Base-by-base conservation (phyloP, 2,329 filamentous ascomycete species). In the Sordariomycetes sp. region DNA sequence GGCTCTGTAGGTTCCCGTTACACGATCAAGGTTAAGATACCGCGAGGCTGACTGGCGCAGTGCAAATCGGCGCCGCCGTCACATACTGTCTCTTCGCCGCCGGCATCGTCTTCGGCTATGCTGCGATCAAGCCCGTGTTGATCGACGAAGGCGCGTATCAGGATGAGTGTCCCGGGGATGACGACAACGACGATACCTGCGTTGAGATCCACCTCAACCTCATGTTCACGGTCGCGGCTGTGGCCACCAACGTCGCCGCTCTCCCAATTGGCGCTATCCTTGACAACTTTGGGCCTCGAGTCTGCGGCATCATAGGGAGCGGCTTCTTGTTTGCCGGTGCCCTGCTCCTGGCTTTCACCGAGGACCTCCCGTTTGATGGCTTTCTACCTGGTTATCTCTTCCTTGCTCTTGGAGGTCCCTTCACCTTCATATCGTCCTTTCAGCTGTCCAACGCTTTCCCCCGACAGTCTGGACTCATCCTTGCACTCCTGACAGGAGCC, bases 161-260 rank as follows among this genome's bases (percentile, higher is more conserved):
- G 26, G 67, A 83, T 32, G 57, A 67, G 21, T 92, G 85, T 50
- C 42, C 51, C 27, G 51, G 50, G 24, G 50, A 42, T 12, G 39
- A 46, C 16, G 38, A 38, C 15, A 38, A 46, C 16, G 38, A 38
- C 15, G 44, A 48, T 54, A n/a, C 72, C 57, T 51, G 59, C 66
- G 38, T 73, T 28, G 53, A 57, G 38, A 73, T 78, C 34, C 69
- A 68, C 39, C 70, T 94, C 37, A 94, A 94, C 54, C 64, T 94
- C 44, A 94, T 94, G 84, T 94, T 94, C 65, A 93, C 86, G 6
- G 72, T 87, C 26, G 87, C 87, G 10, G 87, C 86, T 11, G 86
- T 94, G 8, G 82, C 75, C 6, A 93, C 87, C 25, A 94, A 94
- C 48, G 82, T 94, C 10, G 85, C 79, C 26, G 87, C 88, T 10